A percentile compares a stretch with the other conserved stretches of the same genome.
Evolutionary conservation across 108 stramenopile species (phyloP).

Genomic region (Skeletonema grethae): DNA sequence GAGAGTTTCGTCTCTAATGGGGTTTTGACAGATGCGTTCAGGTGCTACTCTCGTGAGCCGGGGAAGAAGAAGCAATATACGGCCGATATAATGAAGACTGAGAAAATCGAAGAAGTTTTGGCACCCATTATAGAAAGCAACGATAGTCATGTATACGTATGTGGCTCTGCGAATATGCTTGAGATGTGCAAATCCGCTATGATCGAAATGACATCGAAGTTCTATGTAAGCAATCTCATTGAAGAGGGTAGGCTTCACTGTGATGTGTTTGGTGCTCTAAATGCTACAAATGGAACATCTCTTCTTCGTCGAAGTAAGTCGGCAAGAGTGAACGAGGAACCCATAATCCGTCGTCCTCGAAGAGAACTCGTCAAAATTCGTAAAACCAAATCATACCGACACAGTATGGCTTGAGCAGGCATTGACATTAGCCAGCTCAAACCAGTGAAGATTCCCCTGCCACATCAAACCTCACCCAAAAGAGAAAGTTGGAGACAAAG

Average conservation of each 20-base stretch:
- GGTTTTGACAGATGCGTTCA: conserved; percentile 4
- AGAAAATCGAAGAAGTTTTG: neutral
- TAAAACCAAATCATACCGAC: too few species aligned
- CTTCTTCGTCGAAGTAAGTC: too few species aligned
- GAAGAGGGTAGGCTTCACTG: conserved; percentile 14
- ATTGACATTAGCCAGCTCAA: too few species aligned
- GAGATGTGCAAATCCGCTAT: conserved; percentile 12
- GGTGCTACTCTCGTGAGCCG: conserved; percentile 25
- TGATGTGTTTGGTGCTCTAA: conserved; percentile 23
- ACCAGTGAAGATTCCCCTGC: too few species aligned
- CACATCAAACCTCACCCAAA: too few species aligned
- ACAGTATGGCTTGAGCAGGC: too few species aligned
- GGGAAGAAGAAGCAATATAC: conserved; percentile 21
- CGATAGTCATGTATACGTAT: conserved; percentile 19
- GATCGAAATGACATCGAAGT: conserved; percentile 4
- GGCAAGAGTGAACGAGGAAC: too few species aligned
- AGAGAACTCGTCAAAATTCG: too few species aligned
- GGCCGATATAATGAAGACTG: neutral
- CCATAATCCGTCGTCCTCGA: too few species aligned
- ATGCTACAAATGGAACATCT: too few species aligned
- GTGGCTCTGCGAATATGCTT: conserved; percentile 24
- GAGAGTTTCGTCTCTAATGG: conserved; percentile 8
- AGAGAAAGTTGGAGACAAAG: too few species aligned
- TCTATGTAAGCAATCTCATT: neutral
- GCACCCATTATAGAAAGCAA: neutral